Evolutionary conservation across 2,329 filamentous ascomycete genomes (phyloP), one percentile per base, ranked within the genome.

Genomic region (Penicillium nordicum): DNA sequence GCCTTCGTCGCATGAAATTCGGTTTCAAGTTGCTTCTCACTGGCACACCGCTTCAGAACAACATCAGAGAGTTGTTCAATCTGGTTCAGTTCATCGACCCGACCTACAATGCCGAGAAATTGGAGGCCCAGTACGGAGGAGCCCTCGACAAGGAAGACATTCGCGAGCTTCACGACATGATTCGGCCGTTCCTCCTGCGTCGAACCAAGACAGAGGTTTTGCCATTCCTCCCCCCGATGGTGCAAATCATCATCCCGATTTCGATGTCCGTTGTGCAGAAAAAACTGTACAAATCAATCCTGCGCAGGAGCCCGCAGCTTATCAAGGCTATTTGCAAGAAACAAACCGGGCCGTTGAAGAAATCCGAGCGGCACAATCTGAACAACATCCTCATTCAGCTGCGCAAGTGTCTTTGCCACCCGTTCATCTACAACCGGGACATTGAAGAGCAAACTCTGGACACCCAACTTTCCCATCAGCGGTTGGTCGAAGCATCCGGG

Each of bases 381-480:
- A 96, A 88, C 80, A 99, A 99, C 66, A 96, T 99, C 38, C 75
- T 99, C 42, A 91, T 97, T 84, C 94, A 99, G 72, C 81, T 99
- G 18, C 86, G 94, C 18, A 97, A 97, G 72, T 96, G 91, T 62
- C 80, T 99, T 2, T 97, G 93, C 62, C 95, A 99, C 73, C 94
- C 95, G 0, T 99, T 97, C 70, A 86, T 97, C 48, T 99, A 97
- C 79, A 97, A 87, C 67, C 81, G 85, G 40, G 87, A 89, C 23
- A 94, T 99, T 56, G 95, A 99, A 74, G 94, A 99, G 72, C 85
- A 85, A 46, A 83, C 82, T 1, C 78, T 86, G 1, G 80, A 87
- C 53, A 73, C 82, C 1, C 72, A 79, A 1, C 78, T 86, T 4
- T 82, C 89, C 41, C 86, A 92, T 68, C 85, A 86, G 27, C 96